These are phyloP conservation scores for Neurospora pannonica DNA, from an alignment of 495 filamentous ascomycete species.

Conservation along the genomic window DNA sequence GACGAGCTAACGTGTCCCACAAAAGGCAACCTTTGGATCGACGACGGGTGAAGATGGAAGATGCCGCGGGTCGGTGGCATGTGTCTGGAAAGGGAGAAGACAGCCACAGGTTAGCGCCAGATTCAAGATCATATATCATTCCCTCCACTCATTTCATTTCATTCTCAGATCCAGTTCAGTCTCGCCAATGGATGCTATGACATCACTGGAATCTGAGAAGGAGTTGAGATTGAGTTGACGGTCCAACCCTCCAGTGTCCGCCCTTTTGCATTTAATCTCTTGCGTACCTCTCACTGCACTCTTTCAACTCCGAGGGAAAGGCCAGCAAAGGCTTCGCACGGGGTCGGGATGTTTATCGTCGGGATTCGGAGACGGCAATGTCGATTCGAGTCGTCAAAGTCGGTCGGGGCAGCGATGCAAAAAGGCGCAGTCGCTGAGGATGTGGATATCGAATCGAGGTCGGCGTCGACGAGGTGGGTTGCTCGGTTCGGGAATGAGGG, in stretches of 20 bases:
- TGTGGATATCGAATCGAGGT: not conserved
- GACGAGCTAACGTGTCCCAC: slow-evolving; percentile 68
- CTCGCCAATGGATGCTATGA: slow-evolving; percentile 13
- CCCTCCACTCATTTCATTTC: slow-evolving; percentile 1
- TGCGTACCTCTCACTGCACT: slow-evolving; percentile 20
- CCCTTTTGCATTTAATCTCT: not conserved
- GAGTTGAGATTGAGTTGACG: slow-evolving; percentile 15
- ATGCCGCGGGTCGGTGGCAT: slow-evolving; percentile 46
- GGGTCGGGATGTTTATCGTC: slow-evolving; percentile 2
- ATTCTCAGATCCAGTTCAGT: slow-evolving; percentile 19
- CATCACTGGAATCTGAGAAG: slow-evolving; percentile 10
- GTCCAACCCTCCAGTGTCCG: slow-evolving; percentile 17
- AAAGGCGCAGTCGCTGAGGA: not conserved
- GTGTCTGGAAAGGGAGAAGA: slow-evolving; percentile 32
- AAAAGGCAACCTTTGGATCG: slow-evolving; percentile 36
- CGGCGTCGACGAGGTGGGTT: slow-evolving; percentile 8
- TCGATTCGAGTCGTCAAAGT: slow-evolving; percentile 1
- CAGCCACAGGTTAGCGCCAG: slow-evolving; percentile 21
- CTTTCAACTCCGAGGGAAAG: slow-evolving; percentile 20
- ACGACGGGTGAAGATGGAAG: slow-evolving; percentile 36
- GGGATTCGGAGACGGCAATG: slow-evolving; percentile 1
- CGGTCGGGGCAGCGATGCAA: not conserved
- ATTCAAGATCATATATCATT: not conserved
- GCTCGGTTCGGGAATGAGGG: slow-evolving; percentile 5
- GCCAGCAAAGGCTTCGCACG: slow-evolving; percentile 21